Percentiles rank a stretch among this genome's conserved stretches.
These are phyloP conservation scores for Tetrastigma voinierianum DNA, from an alignment of 164 flowering plant genomes.

Conservation along the genomic window DNA sequence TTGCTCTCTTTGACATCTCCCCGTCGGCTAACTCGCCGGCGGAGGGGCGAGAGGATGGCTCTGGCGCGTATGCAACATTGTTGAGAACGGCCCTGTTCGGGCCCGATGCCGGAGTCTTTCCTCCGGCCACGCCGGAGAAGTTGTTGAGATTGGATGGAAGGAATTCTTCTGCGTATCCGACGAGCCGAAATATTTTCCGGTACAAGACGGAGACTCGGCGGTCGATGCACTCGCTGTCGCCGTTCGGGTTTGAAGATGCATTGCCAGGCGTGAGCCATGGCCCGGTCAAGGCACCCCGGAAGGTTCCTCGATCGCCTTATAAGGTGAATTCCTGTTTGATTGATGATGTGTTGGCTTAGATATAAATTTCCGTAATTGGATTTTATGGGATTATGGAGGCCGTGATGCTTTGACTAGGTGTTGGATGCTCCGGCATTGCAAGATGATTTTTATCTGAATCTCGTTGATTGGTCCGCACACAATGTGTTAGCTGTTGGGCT, in stretches of 20 bases:
- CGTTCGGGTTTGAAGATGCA: conserved; percentile 65
- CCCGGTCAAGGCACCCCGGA: conserved; percentile 74
- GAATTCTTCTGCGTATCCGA: conserved; percentile 22
- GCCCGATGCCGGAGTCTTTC: conserved; percentile 35
- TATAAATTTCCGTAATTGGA: conserved; percentile 2
- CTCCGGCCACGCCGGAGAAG: conserved; percentile 70
- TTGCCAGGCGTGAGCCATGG: conserved; percentile 53
- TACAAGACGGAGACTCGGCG: conserved; percentile 73
- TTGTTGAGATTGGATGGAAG: conserved; percentile 10
- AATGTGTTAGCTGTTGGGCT: conserved; percentile 94
- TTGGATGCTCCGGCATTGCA: conserved; percentile 97
- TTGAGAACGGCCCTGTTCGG: conserved; percentile 71
- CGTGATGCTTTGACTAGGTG: conserved; percentile 43
- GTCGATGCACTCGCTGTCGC: conserved; percentile 56
- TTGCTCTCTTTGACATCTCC: conserved; percentile 59
- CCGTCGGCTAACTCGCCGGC: conserved; percentile 29
- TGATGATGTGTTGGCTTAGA: conserved; percentile 8
- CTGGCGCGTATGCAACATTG: conserved; percentile 55
- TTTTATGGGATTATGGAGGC: conserved; percentile 5
- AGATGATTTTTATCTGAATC: conserved; percentile 94
- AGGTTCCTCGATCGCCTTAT: conserved; percentile 82
- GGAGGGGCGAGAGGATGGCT: conserved; percentile 47
- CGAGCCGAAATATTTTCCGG: conserved; percentile 73
- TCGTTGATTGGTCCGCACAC: conserved; percentile 96
- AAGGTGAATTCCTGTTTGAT: conserved; percentile 47